These are phyloP conservation scores for Aspergillus costaricaensis DNA, from an alignment of 2,329 filamentous ascomycete genomes.

Conservation along the genomic window DNA sequence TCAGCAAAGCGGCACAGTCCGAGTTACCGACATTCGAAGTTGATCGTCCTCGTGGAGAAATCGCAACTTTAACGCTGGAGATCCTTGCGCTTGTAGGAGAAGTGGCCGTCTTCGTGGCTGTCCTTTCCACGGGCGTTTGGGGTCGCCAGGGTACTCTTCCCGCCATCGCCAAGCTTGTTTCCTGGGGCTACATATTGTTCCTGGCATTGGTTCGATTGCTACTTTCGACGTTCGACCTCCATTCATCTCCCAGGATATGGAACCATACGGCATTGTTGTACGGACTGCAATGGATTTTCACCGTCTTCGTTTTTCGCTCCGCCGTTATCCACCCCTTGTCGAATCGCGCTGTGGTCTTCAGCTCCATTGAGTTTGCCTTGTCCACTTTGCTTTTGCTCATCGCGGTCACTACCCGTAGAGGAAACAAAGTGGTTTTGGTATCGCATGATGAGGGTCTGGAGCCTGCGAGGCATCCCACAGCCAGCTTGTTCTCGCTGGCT, in stretches of 20 bases:
- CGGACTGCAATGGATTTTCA: constrained; percentile 76
- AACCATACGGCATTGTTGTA: constrained; percentile 90
- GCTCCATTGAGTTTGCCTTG: constrained; percentile 73
- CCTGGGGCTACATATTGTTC: constrained; percentile 78
- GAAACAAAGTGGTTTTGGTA: constrained; percentile 83
- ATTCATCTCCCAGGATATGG: constrained; percentile 78
- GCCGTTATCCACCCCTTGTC: constrained; percentile 76
- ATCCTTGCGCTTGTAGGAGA: constrained; percentile 72
- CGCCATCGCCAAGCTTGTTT: constrained; percentile 66
- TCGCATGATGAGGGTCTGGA: constrained; percentile 88
- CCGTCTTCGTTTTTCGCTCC: constrained; percentile 78
- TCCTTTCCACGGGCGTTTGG: constrained; percentile 63
- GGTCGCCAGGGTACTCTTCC: constrained; percentile 60
- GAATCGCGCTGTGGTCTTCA: constrained; percentile 61
- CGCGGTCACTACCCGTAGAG: constrained; percentile 79
- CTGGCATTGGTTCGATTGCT: constrained; percentile 72
- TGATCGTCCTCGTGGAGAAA: constrained; percentile 73
- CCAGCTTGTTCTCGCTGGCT: constrained; percentile 82
- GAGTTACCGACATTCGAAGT: constrained; percentile 60
- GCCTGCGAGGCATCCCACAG: constrained; percentile 81
- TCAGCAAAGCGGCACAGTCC: constrained; percentile 55
- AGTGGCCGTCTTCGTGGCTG: constrained; percentile 67
- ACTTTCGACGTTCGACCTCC: constrained; percentile 59
- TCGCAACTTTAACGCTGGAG: constrained; percentile 71
- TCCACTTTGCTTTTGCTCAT: constrained; percentile 73